Conservation (phyloP, 352 stramenopile genomes). For the Pythium catenulatum region DNA sequence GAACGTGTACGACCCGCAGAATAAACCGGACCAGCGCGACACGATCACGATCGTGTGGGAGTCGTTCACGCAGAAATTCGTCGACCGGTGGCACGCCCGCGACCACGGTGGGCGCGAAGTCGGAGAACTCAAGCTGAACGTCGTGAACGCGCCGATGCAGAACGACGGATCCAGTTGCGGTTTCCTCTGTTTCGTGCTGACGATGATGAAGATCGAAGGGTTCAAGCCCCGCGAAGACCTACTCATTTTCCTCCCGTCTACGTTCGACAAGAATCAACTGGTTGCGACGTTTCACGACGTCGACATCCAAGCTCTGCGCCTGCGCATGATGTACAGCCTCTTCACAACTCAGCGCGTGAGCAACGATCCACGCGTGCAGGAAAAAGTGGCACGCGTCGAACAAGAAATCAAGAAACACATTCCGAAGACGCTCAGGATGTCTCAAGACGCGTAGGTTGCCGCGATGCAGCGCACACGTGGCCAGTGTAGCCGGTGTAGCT, state of each 20-base stretch:
- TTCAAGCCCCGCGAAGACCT: neutral
- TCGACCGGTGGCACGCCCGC: neutral
- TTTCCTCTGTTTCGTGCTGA: neutral
- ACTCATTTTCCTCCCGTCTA: neutral
- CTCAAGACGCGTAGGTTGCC: no score
- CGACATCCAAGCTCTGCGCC: neutral
- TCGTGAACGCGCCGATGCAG: neutral
- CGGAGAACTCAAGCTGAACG: neutral
- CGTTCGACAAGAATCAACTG: neutral
- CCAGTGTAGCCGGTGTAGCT: no score
- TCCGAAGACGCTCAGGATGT: neutral
- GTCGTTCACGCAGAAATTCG: neutral
- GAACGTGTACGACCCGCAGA: neutral
- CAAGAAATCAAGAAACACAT: neutral
- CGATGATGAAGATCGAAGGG: neutral
- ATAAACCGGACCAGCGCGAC: neutral
- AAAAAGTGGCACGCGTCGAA: neutral
- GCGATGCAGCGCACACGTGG: neutral
- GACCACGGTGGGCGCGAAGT: neutral
- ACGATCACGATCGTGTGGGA: neutral
- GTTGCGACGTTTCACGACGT: neutral
- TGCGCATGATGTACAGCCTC: neutral
- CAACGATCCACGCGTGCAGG: neutral
- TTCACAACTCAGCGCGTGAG: neutral
- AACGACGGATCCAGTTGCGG: neutral